phyloP scores from a whole-genome alignment of 2,329 filamentous ascomycete genomes.

The Penicillium sp. region DNA sequence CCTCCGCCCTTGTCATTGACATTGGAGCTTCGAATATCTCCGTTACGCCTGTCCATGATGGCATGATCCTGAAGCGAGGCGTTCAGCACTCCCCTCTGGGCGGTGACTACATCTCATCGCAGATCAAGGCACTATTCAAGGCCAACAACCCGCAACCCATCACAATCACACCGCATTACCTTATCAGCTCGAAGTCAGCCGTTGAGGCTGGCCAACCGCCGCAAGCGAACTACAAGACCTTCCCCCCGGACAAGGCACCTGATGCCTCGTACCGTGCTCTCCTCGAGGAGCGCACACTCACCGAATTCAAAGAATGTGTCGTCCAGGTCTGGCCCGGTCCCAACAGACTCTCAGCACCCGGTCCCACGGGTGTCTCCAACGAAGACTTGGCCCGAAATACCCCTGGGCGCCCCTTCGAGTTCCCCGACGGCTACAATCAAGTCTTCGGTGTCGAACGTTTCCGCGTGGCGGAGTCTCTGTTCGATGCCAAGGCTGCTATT shows the following conservation, averaged over 20 bases:
- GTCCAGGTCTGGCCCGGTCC: slow-evolving; percentile 90
- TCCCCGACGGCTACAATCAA: slow-evolving; percentile 94
- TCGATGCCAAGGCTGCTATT: slow-evolving; percentile 76
- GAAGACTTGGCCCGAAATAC: slow-evolving; percentile 69
- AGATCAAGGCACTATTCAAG: slow-evolving; percentile 77
- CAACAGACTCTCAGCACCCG: slow-evolving; percentile 56
- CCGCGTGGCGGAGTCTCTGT: slow-evolving; percentile 81
- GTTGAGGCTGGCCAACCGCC: slow-evolving; percentile 82
- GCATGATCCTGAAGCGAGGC: slow-evolving; percentile 87
- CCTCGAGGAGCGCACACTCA: slow-evolving; percentile 88
- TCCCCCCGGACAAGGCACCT: slow-evolving; percentile 56
- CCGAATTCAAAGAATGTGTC: slow-evolving; percentile 96
- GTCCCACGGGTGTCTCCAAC: slow-evolving; percentile 58
- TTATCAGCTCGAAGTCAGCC: slow-evolving; percentile 79
- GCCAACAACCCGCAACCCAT: slow-evolving; percentile 63
- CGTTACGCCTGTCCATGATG: slow-evolving; percentile 88
- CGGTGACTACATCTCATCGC: slow-evolving; percentile 83
- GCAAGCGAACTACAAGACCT: slow-evolving; percentile 70
- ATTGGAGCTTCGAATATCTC: slow-evolving; percentile 84
- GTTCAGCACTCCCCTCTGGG: slow-evolving; percentile 80
- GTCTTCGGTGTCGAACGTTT: slow-evolving; percentile 88
- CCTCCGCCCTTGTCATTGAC: slow-evolving; percentile 87
- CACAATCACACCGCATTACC: slow-evolving; percentile 76
- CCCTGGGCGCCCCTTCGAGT: slow-evolving; percentile 86
- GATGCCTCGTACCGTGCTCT: slow-evolving; percentile 71